Evolutionary conservation across 1,284 basidiomycete species (phyloP), one percentile per base, ranked within the genome.

Genomic region (Phylloporus sp.): DNA sequence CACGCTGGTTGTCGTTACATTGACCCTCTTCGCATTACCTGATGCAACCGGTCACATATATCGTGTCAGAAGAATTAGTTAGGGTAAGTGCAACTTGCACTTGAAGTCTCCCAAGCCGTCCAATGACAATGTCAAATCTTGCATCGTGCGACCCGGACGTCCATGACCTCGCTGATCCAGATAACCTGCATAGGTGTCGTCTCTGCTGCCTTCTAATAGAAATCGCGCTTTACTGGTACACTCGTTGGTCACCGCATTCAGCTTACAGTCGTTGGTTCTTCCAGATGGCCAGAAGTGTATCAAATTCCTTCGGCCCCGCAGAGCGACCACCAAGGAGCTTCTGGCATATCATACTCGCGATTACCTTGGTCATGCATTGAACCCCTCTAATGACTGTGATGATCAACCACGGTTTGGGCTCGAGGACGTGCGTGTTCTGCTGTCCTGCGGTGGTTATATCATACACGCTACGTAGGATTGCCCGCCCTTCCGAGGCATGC

Each of bases 221-320:
- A 89, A 90, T 20, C 84, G 96, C n/a, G 95, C 95, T 0, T 74
- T 86, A 0, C 74, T 94, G 8, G 93, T 96, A 3, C 94, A 98
- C 72, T 85, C 87, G 2, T 82, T 97, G 17, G 79, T 89, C 58
- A 81, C 81, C 34, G 77, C 86, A 0, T 81, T 90, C 47, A 86
- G 84, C 0, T 78, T 94, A 2, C 77, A 92, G 44, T 76, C 77
- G 20, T 66, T 74, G 29, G 61, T 66, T 5, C 68, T 70, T 49
- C 69, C 74, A 26, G 57, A 74, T 18, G 69, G 68, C 26, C 67
- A 74, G 22, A 71, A 67, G 47, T 57, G 64, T 12, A 70, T 90
- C 50, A 78, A 77, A 57, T 77, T 86, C 6, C 67, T 90, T 22
- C 81, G 81, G 22, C 90, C 91, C 3, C 70, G 74, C 20, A 81